A percentile compares a stretch with the other conserved stretches of the same genome.
Conservation (phyloP, 1,139 yeast species). For the Blastobotrys proliferans region DNA sequence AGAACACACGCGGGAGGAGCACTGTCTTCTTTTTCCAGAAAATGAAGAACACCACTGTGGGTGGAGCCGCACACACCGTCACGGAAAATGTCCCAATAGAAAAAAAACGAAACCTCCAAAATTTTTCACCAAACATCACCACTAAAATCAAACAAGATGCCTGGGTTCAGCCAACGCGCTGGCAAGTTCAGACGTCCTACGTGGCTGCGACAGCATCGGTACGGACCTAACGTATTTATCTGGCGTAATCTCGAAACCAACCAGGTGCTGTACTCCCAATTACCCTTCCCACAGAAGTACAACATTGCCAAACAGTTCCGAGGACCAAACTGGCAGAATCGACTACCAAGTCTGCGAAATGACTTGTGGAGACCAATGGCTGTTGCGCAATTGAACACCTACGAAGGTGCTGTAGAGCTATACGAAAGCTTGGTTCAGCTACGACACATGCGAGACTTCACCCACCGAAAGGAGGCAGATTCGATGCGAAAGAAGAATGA, state of each 20-base stretch:
- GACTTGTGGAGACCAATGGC: conserved; percentile 93
- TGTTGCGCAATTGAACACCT: conserved; percentile 64
- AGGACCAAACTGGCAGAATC: conserved; percentile 86
- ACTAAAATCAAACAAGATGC: conserved; percentile 8
- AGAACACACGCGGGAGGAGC: too few species aligned
- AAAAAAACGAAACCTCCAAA: background rate
- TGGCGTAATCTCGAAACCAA: conserved; percentile 86
- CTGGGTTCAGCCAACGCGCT: conserved; percentile 16
- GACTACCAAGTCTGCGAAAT: conserved; percentile 67
- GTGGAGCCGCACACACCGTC: conserved; percentile 1
- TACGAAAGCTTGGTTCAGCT: conserved; percentile 72
- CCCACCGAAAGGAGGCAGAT: conserved; percentile 56
- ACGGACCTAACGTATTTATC: conserved; percentile 78
- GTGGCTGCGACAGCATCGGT: conserved; percentile 51
- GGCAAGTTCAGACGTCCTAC: conserved; percentile 25
- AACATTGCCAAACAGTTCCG: conserved; percentile 63
- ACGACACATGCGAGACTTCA: conserved; percentile 65
- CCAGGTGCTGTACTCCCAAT: conserved; percentile 84
- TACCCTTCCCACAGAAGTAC: conserved; percentile 55
- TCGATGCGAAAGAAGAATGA: conserved; percentile 66
- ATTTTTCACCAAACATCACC: background rate
- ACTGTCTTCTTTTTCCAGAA: too few species aligned
- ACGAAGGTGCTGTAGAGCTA: conserved; percentile 67
- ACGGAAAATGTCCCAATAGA: background rate
- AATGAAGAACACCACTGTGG: too few species aligned